Conservation (phyloP, 73 alveolate species). For the Paramecium tetraurelia region DNA sequence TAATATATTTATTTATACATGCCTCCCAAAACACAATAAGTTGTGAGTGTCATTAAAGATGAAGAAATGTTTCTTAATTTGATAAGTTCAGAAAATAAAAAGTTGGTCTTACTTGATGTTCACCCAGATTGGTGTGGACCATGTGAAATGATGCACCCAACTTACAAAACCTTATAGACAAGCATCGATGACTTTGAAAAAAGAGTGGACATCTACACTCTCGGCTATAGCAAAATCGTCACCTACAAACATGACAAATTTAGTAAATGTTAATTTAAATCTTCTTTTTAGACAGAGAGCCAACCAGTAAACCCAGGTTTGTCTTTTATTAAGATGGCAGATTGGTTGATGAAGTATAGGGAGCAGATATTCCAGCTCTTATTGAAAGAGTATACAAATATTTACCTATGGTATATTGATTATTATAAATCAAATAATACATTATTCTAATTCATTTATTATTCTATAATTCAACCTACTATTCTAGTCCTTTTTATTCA, state of each 20-base stretch:
- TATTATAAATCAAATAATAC: not conserved
- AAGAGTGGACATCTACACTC: slow-evolving; percentile 55
- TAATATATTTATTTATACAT: not conserved
- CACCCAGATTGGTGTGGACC: slow-evolving; percentile 68
- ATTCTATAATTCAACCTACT: not conserved
- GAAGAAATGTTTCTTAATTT: slow-evolving; percentile 15
- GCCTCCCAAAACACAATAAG: slow-evolving; percentile 24
- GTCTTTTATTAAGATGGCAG: slow-evolving; percentile 48
- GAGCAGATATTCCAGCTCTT: slow-evolving; percentile 57
- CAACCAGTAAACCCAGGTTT: slow-evolving; percentile 18
- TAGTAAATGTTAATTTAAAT: slow-evolving; percentile 5
- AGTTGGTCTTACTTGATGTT: slow-evolving; percentile 45
- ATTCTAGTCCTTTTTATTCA: not conserved
- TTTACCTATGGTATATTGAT: slow-evolving; percentile 55
- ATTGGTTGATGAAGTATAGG: slow-evolving; percentile 54
- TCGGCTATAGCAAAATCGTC: not conserved
- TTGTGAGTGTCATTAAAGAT: slow-evolving; percentile 30
- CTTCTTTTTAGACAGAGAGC: slow-evolving; percentile 1
- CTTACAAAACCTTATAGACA: slow-evolving; percentile 43
- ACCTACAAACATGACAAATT: slow-evolving; percentile 57
- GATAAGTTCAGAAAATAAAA: not conserved
- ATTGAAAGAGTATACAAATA: slow-evolving; percentile 56
- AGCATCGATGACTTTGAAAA: slow-evolving; percentile 63
- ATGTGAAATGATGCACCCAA: slow-evolving; percentile 59
- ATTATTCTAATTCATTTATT: not conserved